Evolutionary conservation across 2,329 filamentous ascomycete genomes (phyloP).

Genomic region (Pseudogymnoascus sp.): DNA sequence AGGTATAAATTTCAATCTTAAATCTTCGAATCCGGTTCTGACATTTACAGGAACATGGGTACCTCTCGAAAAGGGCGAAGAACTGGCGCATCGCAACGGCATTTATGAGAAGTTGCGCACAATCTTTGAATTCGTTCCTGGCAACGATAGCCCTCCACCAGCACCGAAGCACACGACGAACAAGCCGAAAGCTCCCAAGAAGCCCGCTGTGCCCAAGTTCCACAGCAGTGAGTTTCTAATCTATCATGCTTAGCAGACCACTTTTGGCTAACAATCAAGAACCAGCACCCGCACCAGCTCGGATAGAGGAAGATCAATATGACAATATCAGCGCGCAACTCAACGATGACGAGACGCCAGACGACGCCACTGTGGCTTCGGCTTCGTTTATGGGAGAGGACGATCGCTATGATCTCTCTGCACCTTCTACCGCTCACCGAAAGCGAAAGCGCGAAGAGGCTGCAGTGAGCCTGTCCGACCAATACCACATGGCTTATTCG

Average conservation of each 20-base stretch:
- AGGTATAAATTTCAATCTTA: slow-evolving; percentile 42
- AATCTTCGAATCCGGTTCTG: slow-evolving; percentile 9
- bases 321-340: slow-evolving; percentile 55
- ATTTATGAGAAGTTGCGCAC: slow-evolving; percentile 73
- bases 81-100: slow-evolving; percentile 79
- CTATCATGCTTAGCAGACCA: slow-evolving; percentile 1
- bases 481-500: slow-evolving; percentile 83
- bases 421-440: slow-evolving; percentile 51
- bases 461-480: slow-evolving; percentile 58
- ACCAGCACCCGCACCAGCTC: slow-evolving; percentile 33
- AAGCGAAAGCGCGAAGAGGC: slow-evolving; percentile 74
- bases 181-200: slow-evolving; percentile 71
- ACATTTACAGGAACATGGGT: slow-evolving; percentile 76
- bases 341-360: slow-evolving; percentile 65
- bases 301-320: slow-evolving; percentile 51
- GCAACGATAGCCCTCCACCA: slow-evolving; percentile 80
- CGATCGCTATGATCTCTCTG: slow-evolving; percentile 63
- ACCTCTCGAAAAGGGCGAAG: slow-evolving; percentile 70
- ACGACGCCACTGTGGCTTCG: slow-evolving; percentile 78
- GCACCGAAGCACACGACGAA: slow-evolving; percentile 88
- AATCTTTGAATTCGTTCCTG: slow-evolving; percentile 84
- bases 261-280: slow-evolving; percentile 24
- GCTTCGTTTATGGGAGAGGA: slow-evolving; percentile 81
- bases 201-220: slow-evolving; percentile 56
- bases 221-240: slow-evolving; percentile 32